Evolutionary conservation across 1,284 basidiomycete genomes (phyloP).

Genomic region (Trametes polyzona): DNA sequence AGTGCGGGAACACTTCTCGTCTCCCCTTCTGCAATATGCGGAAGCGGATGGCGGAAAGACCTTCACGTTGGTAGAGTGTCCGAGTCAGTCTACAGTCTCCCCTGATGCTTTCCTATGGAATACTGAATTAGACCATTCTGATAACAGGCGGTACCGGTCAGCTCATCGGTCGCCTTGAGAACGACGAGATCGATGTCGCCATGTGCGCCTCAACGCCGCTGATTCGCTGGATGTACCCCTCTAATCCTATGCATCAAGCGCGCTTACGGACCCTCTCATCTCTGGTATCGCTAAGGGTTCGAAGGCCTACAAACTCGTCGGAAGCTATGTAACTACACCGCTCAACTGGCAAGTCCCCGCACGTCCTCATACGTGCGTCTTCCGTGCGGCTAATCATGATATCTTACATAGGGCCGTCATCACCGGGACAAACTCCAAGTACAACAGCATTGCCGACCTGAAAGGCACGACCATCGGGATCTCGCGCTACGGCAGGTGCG

Average conservation of each 20-base stretch:
- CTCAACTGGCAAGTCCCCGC: conserved; percentile 70
- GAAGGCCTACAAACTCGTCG: conserved; percentile 87
- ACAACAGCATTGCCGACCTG: conserved; percentile 76
- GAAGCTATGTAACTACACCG: conserved; percentile 89
- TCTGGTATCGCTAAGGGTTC: conserved; percentile 92
- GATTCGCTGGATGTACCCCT: neutral
- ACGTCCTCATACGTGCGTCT: no score
- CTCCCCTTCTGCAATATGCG: conserved; percentile 82
- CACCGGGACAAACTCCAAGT: conserved; percentile 79
- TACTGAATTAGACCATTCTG: no score
- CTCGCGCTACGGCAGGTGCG: conserved; percentile 82
- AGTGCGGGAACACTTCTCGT: conserved; percentile 92
- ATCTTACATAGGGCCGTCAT: conserved; percentile 78
- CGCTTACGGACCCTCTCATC: conserved; percentile 92
- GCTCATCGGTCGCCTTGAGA: conserved; percentile 80
- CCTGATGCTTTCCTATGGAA: neutral
- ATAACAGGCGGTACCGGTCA: conserved; percentile 85
- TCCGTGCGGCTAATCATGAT: neutral
- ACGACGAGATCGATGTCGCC: conserved; percentile 88
- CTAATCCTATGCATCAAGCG: conserved; percentile 48
- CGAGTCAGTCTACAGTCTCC: conserved; percentile 72
- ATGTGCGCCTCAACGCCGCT: conserved; percentile 54
- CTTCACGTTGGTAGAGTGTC: conserved; percentile 87
- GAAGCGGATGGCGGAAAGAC: conserved; percentile 68
- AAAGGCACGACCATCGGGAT: conserved; percentile 88